These are phyloP conservation scores for Toxicodendron radicans DNA, from an alignment of 345 rosid genomes.

Conservation along the genomic window DNA sequence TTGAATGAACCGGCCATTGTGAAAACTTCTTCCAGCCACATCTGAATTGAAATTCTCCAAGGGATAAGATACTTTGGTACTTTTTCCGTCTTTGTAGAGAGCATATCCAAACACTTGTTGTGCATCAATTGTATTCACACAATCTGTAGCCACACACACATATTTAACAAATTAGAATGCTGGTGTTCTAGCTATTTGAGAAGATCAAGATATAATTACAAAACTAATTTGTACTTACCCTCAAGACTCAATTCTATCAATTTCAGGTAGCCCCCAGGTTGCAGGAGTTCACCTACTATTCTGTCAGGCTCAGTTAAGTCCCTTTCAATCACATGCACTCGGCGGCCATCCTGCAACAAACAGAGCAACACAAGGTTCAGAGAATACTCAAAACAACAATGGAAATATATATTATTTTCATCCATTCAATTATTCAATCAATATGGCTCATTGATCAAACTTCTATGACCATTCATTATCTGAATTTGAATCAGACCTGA, in stretches of 20 bases:
- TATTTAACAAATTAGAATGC: not conserved
- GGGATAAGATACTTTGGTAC: not conserved
- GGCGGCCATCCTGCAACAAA: not conserved
- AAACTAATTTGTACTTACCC: not conserved
- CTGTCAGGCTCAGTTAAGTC: conserved; percentile 9
- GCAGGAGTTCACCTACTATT: conserved; percentile 13
- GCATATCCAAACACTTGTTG: conserved; percentile 8
- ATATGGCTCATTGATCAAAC: too few species aligned
- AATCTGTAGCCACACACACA: not conserved
- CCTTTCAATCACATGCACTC: conserved; percentile 12
- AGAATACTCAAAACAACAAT: not conserved
- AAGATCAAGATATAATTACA: not conserved
- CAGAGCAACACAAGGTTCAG: not conserved
- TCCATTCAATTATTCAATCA: too few species aligned
- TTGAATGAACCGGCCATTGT: conserved; percentile 3
- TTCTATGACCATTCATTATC: too few species aligned
- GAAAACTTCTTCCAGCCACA: conserved; percentile 6
- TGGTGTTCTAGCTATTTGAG: not conserved
- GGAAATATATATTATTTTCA: not conserved
- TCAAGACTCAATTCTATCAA: conserved; percentile 1
- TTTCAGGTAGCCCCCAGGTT: conserved; percentile 6
- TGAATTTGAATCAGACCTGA: too few species aligned
- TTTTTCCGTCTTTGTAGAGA: not conserved
- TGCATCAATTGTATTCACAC: conserved; percentile 5
- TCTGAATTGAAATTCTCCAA: conserved; percentile 7